Evolutionary conservation across 192 early-diverging fungal genomes (phyloP), one percentile per base, ranked within the genome.

Genomic region (Mortierella antarctica): DNA sequence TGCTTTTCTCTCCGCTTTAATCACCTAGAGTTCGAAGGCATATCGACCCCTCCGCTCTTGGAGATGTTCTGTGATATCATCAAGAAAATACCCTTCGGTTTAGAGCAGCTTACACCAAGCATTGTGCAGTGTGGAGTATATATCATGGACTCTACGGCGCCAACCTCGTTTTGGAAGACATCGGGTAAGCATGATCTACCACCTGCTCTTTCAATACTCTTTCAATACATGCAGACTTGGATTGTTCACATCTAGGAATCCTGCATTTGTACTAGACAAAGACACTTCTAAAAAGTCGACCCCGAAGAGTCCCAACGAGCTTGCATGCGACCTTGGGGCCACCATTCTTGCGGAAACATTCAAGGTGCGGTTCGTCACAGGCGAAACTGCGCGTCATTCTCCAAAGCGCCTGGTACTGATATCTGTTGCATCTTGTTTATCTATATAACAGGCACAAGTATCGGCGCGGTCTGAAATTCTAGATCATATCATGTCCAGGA

Each of bases 391-490:
- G 17, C 21, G 7, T 41, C 2, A 31, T 31, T 31, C 3, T 3
- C 3, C 3, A 31, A 31, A 31, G 31, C 31, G 4, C 17, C 2
- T 4, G 13, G 11, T 51, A 51, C 13, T 12, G 4, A n/a, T 51
- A 15, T 51, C 50, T n/a, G 11, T 51, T n/a, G 7, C 6, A 17
- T 17, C 17, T 21, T 54, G 53, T 5, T 21, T 54, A 53, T 53
- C 6, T 20, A 70, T 12, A 21, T 48, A 54, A 20, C 72, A 62
- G 83, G 67, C 85, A 10, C 93, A 95, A 68, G 86, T 84, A 48
- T 89, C 92, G 63, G 89, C 91, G 57, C 88, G 93, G 20, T 71
- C 71, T 17, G 92, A 93, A 70, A 84, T 95, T n/a, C 66, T 95
- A 11, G 90, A 89, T 9, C 90, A 93, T 79, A 90, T 95, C 64